A percentile compares a stretch with the other conserved stretches of the same genome.
phyloP scores from a whole-genome alignment of 2,329 filamentous ascomycete genomes.

The Hypomyces perniciosus region DNA sequence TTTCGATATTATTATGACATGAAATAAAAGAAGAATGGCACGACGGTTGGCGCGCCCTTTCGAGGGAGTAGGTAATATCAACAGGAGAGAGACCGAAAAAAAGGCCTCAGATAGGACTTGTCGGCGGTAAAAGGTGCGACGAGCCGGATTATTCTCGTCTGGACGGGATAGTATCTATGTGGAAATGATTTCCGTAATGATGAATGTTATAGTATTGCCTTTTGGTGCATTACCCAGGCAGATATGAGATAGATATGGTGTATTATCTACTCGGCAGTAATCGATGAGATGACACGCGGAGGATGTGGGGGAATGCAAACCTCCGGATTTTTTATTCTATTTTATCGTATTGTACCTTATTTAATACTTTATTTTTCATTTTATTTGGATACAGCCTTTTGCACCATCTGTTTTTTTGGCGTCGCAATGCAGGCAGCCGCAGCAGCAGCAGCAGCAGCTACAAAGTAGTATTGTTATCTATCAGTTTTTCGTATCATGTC shows the following conservation, averaged over 20 bases:
- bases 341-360: no score
- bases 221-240: neutral
- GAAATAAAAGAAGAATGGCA: no score
- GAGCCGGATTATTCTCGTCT: constrained; percentile 9
- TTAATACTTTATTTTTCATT: no score
- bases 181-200: neutral
- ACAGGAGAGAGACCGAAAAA: constrained; percentile 3
- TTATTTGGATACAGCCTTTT: neutral
- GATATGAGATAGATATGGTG: no score
- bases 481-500: neutral
- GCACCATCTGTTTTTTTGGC: neutral
- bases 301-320: neutral
- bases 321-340: no score
- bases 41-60: constrained; percentile 8
- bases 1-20: no score
- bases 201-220: neutral
- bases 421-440: constrained; percentile 1
- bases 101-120: constrained; percentile 1
- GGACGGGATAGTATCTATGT: neutral
- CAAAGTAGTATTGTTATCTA: neutral
- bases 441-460: constrained; percentile 8
- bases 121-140: neutral
- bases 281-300: neutral
- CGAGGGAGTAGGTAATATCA: neutral
- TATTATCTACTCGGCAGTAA: neutral